Evolutionary conservation across 208 protist species (phyloP), one percentile per base, ranked within the genome.

Genomic region (Acanthamoeba lenticulata): DNA sequence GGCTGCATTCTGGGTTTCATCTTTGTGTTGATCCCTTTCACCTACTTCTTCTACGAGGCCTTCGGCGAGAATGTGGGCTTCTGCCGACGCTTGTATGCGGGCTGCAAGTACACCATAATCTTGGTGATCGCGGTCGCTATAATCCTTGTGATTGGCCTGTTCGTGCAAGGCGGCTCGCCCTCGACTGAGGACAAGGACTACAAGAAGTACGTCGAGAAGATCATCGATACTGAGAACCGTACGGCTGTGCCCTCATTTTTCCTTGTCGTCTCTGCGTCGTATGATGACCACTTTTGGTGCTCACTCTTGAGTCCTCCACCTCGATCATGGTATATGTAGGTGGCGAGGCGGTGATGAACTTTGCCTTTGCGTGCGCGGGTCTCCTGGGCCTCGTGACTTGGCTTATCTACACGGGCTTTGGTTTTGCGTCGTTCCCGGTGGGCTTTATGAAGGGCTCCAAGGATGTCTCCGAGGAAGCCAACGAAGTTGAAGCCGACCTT

Each of bases 1-100:
- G 88, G 40, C 24, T 77, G 40, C 88, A 92, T 92, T 55, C 62
- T 92, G 42, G 88, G 49, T 36, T 90, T 77, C 45, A 55, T 77
- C 88, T 92, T 92, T 34, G 57, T 92, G 36, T 32, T 92, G 19
- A 92, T 92, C 40, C 88, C 88, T 38, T 92, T 92, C 62, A 79
- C 88, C 38, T 92, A 92, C 45, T 92, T 92, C 88, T 92, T 92
- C 45, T 92, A 92, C 62, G 88, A 92, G 60, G 88, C 72, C 55
- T 67, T 79, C 36, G 88, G 88, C 15, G 88, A 92, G 60, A 44
- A 92, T 38, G 88, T 92, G 32, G 44, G 40, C 57, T 92, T 67
- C 62, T 44, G 88, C 60, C 57, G 88, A 27, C 36, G 88, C 27
- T 17, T 92, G n/a, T 92, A 45, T 5, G 88, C 88, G 13, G 88